Base-by-base conservation (phyloP, 371 early-diverging fungal genomes). In the Mortierella sp. region DNA sequence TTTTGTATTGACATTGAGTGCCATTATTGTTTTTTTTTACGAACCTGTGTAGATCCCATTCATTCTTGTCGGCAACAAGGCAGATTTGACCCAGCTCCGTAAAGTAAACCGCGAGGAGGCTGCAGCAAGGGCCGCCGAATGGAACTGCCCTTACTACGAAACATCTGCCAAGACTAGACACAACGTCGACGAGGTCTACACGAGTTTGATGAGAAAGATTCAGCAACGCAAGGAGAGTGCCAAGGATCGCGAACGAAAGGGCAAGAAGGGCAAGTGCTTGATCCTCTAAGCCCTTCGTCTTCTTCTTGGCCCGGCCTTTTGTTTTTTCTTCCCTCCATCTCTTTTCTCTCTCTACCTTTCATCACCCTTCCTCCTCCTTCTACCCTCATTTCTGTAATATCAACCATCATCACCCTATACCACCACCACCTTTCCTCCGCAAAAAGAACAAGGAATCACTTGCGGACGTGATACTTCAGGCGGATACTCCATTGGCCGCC, bases 11-110 rank as follows among this genome's bases (percentile, higher is more conserved):
- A 34, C 19, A 19, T 34, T 55, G 14, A n/a, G 14, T 26, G 26
- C 14, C 16, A 14, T 58, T 58, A 19, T 43, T 58, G 8, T 43
- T 44, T 22, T 39, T 40, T 64, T 74, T 58, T 68, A 44, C 34
- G 8, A 6, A 34, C n/a, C 10, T 53, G 8, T 63, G 14, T 78
- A 91, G 89, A 85, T 95, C 66, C 96, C 97, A 14, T 94, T 96
- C 73, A 90, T 97, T 70, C 88, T 96, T 24, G 94, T 97, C 9
- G 96, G 97, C 48, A 97, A 96, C 88, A 97, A 97, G 89, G 89
- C 89, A 29, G 97, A 97, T 86, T 86, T 96, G 86, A 89, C 87
- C 24, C 91, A 91, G 75, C 84, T 90, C 31, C 89, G 96, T 43
- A 93, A 94, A 78, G 97, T 96, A 8, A 69, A 89, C 52, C 71